Evolutionary conservation across 2,329 filamentous ascomycete species (phyloP), one percentile per base, ranked within the genome.

Genomic region (Xylaria sp.): DNA sequence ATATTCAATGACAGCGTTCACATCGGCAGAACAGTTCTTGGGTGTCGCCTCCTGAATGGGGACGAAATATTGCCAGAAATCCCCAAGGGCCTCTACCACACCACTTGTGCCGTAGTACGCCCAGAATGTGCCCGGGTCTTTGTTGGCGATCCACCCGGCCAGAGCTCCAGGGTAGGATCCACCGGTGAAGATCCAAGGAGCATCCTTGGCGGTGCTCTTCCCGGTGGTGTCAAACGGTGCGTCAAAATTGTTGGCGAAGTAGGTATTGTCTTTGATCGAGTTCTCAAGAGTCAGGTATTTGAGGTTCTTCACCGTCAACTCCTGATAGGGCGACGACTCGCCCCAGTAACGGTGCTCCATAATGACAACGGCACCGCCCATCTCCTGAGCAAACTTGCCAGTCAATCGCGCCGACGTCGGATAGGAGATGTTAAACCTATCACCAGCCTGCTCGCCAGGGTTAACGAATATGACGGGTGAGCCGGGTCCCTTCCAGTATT

Each of bases 161-260:
- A 87, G 74, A 0, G 83, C 83, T 49, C 84, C 85, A 27, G 80
- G 78, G 70, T 87, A 87, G 2, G 82, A 85, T 13, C 83, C 84
- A 17, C 85, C 85, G 15, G 79, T 77, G 51, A 81, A 76, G 33
- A 87, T 74, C 85, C 85, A 87, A 0, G 85, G 83, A 3, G 81
- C 81, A 38, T 80, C 75, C 29, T 76, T 74, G 6, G 83, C 79
- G 49, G 78, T 77, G 66, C 79, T 85, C 62, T 71, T 74, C 15
- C 76, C 75, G 35, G 76, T 74, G 1, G 67, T 68, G 65, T 83
- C 83, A 58, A 86, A 87, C 0, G 83, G 81, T 29, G 85, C 75
- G 10, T 78, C 66, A 15, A 81, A 81, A 54, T 78, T 75, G 59
- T 71, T 74, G 51, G 78, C 78, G 63, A 80, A 78, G 67, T 79